A percentile compares a stretch with the other conserved stretches of the same genome.
Conservation (phyloP, 345 rosid species). For the Brassica incana region DNA sequence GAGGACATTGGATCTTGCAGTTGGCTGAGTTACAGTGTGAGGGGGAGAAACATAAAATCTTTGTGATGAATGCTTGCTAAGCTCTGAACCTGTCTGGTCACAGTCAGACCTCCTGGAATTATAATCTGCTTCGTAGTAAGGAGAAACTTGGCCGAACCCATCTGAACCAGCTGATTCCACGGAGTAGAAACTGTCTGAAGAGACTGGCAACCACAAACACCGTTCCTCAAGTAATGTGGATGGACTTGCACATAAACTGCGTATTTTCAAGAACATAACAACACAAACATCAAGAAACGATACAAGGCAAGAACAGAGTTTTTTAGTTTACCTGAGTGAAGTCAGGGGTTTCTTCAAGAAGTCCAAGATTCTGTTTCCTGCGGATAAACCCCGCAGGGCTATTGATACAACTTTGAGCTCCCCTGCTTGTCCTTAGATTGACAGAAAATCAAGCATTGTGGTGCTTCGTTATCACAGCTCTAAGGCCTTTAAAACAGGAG, state of each 20-base stretch:
- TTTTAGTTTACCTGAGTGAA: conserved; percentile 52
- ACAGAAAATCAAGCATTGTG: conserved; percentile 39
- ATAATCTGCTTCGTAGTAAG: conserved; percentile 42
- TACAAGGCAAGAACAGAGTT: neutral
- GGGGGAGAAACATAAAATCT: conserved; percentile 37
- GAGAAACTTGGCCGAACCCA: conserved; percentile 34
- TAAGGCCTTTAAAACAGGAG: conserved; percentile 74
- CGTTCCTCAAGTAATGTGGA: conserved; percentile 57
- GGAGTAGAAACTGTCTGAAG: conserved; percentile 62
- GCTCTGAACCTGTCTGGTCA: conserved; percentile 36
- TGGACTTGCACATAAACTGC: conserved; percentile 72
- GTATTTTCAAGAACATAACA: conserved; percentile 50
- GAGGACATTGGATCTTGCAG: conserved; percentile 46
- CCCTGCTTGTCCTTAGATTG: conserved; percentile 43
- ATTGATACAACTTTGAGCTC: conserved; percentile 64
- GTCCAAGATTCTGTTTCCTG: conserved; percentile 69
- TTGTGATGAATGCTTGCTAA: conserved; percentile 44
- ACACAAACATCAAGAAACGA: conserved; percentile 23
- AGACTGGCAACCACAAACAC: conserved; percentile 57
- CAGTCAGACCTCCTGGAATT: conserved; percentile 41
- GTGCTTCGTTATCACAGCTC: conserved; percentile 57
- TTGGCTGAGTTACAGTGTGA: conserved; percentile 35
- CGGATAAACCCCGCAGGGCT: conserved; percentile 71
- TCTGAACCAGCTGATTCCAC: conserved; percentile 39
- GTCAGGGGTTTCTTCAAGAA: conserved; percentile 50